Conservation (phyloP, 495 filamentous ascomycete species). For the Hyphodiscus hymeniophilus region DNA sequence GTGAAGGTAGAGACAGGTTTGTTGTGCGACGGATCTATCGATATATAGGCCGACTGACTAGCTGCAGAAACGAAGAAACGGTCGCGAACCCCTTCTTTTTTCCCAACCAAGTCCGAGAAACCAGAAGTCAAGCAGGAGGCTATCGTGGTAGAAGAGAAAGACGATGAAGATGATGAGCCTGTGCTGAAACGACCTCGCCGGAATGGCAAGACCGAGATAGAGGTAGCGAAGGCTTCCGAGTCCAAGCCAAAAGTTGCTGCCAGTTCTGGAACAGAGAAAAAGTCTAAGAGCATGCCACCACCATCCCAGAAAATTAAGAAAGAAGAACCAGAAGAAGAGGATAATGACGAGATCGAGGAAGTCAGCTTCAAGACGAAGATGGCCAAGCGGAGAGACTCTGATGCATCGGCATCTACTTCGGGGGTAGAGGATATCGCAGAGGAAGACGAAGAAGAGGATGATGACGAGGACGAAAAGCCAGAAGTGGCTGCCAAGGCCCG, state of each 20-base stretch:
- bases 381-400: constrained; percentile 29
- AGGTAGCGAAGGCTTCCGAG: constrained; percentile 24
- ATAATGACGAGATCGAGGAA: constrained; percentile 18
- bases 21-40: neutral
- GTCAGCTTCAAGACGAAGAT: constrained; percentile 13
- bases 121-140: constrained; percentile 24
- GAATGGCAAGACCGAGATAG: constrained; percentile 8
- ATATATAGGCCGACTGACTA: constrained; percentile 3
- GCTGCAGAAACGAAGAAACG: constrained; percentile 36
- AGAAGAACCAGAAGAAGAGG: constrained; percentile 26
- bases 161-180: constrained; percentile 43
- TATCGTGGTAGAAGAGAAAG: constrained; percentile 22
- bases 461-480: constrained; percentile 68
- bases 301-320: constrained; percentile 22
- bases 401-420: constrained; percentile 27
- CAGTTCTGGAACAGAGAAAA: constrained; percentile 17
- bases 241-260: constrained; percentile 17
- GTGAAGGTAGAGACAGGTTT: constrained; percentile 22
- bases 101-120: constrained; percentile 17
- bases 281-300: constrained; percentile 24
- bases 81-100: constrained; percentile 22
- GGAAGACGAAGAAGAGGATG: constrained; percentile 26
- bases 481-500: constrained; percentile 67
- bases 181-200: constrained; percentile 40
- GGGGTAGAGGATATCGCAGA: constrained; percentile 38